phyloP scores from a whole-genome alignment of 148 eudicot genomes.

The Limonium bicolor region DNA sequence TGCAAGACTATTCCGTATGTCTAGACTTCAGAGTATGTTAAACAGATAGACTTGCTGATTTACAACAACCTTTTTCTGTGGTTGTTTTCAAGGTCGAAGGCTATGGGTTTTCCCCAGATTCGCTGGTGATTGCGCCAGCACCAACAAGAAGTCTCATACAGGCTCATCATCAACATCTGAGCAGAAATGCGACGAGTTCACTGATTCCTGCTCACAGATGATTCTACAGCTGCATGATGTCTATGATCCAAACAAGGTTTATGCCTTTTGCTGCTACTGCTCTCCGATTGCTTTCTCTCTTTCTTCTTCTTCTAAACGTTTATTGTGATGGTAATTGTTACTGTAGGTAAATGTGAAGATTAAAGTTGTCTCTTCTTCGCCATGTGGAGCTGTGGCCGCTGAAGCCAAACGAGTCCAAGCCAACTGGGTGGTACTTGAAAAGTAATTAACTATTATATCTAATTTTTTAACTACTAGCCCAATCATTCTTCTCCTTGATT shows the following conservation, averaged over 20 bases:
- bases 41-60: too few species aligned
- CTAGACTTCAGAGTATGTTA: too few species aligned
- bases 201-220: conserved; percentile 47
- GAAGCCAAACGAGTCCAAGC: conserved; percentile 78
- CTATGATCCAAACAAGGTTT: conserved; percentile 52
- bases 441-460: conserved; percentile 20
- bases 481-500: too few species aligned
- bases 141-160: conserved; percentile 33
- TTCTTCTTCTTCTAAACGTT: not conserved
- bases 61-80: not conserved
- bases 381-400: conserved; percentile 70
- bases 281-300: not conserved
- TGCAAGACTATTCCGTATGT: too few species aligned
- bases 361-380: conserved; percentile 55
- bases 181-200: conserved; percentile 50
- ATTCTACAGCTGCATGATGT: conserved; percentile 43
- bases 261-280: too few species aligned
- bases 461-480: too few species aligned
- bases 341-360: conserved; percentile 84
- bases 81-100: conserved; percentile 28
- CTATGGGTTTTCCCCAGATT: conserved; percentile 44
- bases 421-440: conserved; percentile 88
- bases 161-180: conserved; percentile 28
- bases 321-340: not conserved
- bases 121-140: conserved; percentile 39